phyloP scores from a whole-genome alignment of 192 early-diverging fungal genomes.

The Dissophora ornata region DNA sequence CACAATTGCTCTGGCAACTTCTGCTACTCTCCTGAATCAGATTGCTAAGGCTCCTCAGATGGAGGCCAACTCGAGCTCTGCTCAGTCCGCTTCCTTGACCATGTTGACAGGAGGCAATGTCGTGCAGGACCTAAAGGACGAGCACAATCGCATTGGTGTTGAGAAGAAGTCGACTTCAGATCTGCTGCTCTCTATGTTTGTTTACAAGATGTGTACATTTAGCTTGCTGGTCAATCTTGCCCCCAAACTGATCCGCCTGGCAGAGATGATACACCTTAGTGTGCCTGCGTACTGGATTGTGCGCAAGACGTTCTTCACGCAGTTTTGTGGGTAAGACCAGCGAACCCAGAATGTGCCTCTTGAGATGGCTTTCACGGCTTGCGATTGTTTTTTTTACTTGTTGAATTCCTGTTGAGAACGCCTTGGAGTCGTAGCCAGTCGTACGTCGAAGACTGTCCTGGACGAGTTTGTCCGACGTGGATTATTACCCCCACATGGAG shows the following conservation, averaged over 20 bases:
- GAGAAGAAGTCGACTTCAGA: slow-evolving; percentile 64
- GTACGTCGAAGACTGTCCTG: too few relatives aligned
- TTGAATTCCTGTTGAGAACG: too few relatives aligned
- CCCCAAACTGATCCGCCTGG: slow-evolving; percentile 63
- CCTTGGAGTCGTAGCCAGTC: too few relatives aligned
- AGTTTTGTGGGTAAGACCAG: slow-evolving; percentile 81
- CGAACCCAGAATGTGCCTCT: too few relatives aligned
- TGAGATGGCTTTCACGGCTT: neutral
- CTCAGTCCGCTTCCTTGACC: neutral
- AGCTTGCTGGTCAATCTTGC: slow-evolving; percentile 68
- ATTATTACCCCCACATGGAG: too few relatives aligned
- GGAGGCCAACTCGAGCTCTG: slow-evolving; percentile 7
- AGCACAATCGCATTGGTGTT: slow-evolving; percentile 51
- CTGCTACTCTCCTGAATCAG: slow-evolving; percentile 20
- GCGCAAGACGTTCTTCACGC: slow-evolving; percentile 88
- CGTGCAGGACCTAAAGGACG: slow-evolving; percentile 46
- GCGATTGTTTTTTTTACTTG: neutral
- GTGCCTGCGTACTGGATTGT: slow-evolving; percentile 71
- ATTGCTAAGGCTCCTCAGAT: slow-evolving; percentile 28
- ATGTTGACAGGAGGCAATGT: slow-evolving; percentile 14
- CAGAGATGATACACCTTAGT: slow-evolving; percentile 62
- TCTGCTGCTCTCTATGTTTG: slow-evolving; percentile 70
- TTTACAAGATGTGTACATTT: slow-evolving; percentile 77
- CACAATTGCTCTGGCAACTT: slow-evolving; percentile 25
- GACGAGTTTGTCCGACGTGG: too few relatives aligned